Evolutionary conservation across 768 basidiomycete species (phyloP).

Genomic region (Mycena capillaripes): DNA sequence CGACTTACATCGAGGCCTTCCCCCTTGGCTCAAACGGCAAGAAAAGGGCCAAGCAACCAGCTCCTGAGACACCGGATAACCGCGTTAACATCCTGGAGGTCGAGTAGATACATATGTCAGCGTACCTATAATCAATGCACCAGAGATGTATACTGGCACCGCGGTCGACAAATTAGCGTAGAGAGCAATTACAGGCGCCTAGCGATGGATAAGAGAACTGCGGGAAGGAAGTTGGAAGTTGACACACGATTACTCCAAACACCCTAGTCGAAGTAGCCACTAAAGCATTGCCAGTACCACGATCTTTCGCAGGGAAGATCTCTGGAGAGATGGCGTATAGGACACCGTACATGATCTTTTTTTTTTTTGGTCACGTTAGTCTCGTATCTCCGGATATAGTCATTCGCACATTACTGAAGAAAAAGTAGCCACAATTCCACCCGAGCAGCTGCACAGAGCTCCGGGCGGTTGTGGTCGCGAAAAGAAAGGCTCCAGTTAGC

Average conservation of each 20-base stretch:
- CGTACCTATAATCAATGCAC: slow-evolving; percentile 62
- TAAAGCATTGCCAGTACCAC: slow-evolving; percentile 81
- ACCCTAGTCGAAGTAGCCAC: slow-evolving; percentile 71
- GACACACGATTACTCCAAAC: slow-evolving; percentile 77
- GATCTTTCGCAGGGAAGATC: slow-evolving; percentile 78
- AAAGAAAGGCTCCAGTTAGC: slow-evolving; percentile 82
- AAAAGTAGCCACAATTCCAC: slow-evolving; percentile 86
- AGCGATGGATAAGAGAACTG: not conserved
- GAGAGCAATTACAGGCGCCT: slow-evolving; percentile 82
- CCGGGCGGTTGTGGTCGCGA: slow-evolving; percentile 80
- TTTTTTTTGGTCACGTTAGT: not conserved
- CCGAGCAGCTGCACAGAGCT: slow-evolving; percentile 64
- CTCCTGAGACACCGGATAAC: slow-evolving; percentile 37
- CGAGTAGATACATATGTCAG: too few species aligned
- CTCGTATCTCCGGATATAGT: not conserved
- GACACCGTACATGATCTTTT: slow-evolving; percentile 81
- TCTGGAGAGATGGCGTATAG: slow-evolving; percentile 80
- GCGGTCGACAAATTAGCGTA: slow-evolving; percentile 75
- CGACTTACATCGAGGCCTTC: slow-evolving; percentile 73
- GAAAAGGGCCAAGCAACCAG: slow-evolving; percentile 70
- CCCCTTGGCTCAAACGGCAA: slow-evolving; percentile 84
- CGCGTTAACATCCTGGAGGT: too few species aligned
- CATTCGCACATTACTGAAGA: slow-evolving; percentile 67
- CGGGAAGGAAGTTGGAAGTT: not conserved
- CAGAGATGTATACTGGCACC: slow-evolving; percentile 81